Evolutionary conservation across 2,329 filamentous ascomycete species (phyloP).

Genomic region (Trichophyton mentagrophytes): DNA sequence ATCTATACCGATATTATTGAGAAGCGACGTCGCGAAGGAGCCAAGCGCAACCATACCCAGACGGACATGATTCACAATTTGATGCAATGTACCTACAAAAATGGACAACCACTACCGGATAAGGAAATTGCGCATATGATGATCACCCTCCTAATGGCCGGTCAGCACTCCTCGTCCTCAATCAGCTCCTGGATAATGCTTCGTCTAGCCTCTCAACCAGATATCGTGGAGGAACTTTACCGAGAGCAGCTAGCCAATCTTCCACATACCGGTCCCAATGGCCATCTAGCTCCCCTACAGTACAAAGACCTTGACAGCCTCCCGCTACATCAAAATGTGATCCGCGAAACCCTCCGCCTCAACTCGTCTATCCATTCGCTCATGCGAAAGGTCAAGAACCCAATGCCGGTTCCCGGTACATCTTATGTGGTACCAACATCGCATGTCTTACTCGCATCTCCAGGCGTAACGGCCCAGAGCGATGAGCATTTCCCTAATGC

Average conservation of each 20-base stretch:
- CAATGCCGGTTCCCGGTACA: conserved; percentile 42
- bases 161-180: conserved; percentile 67
- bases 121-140: conserved; percentile 72
- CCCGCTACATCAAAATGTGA: conserved; percentile 48
- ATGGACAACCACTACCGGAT: conserved; percentile 56
- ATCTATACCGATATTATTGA: conserved; percentile 62
- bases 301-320: conserved; percentile 50
- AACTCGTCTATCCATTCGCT: conserved; percentile 63
- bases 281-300: conserved; percentile 36
- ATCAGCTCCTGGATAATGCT: conserved; percentile 68
- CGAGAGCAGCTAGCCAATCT: conserved; percentile 50
- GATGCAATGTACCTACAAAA: conserved; percentile 65
- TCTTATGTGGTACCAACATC: conserved; percentile 63
- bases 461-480: conserved; percentile 47
- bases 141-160: conserved; percentile 75
- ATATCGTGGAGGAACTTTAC: conserved; percentile 58
- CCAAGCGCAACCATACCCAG: conserved; percentile 10
- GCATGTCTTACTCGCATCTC: conserved; percentile 65
- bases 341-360: conserved; percentile 60
- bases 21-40: conserved; percentile 45
- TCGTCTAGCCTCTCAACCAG: conserved; percentile 56
- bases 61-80: conserved; percentile 67
- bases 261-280: conserved; percentile 20
- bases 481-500: conserved; percentile 50
- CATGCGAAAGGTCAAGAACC: conserved; percentile 58